These are phyloP conservation scores for Aechmea fasciata DNA, from an alignment of 176 grass and related monocot genomes.

Conservation along the genomic window DNA sequence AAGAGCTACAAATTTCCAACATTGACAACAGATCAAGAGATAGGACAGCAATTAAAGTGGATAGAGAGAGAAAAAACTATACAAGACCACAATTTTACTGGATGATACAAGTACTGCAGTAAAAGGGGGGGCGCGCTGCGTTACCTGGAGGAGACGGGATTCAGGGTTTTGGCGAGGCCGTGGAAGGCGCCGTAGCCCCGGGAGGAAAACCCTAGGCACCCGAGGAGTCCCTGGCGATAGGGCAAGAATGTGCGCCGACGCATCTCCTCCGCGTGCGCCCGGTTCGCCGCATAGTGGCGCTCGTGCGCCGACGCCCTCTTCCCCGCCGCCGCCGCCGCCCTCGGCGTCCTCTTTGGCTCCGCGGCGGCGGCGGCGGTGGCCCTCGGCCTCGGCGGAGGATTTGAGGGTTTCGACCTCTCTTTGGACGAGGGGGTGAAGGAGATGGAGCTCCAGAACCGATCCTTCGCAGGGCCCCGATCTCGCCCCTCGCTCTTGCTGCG, in stretches of 20 bases:
- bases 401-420: conserved; percentile 29
- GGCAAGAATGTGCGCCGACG: conserved; percentile 91
- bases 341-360: conserved; percentile 6
- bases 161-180: conserved; percentile 68
- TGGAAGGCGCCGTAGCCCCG: conserved; percentile 76
- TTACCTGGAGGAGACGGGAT: conserved; percentile 85
- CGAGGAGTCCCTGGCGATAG: conserved; percentile 78
- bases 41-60: neutral
- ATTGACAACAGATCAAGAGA: too few species aligned
- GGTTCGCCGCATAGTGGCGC: conserved; percentile 78
- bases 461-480: conserved; percentile 26
- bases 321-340: neutral
- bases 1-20: too few species aligned
- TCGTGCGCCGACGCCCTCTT: conserved; percentile 62
- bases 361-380: neutral
- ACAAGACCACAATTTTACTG: neutral
- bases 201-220: conserved; percentile 86
- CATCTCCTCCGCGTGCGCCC: conserved; percentile 84
- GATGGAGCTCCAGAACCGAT: conserved; percentile 55
- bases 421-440: conserved; percentile 40
- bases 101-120: neutral
- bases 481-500: conserved; percentile 85
- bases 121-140: neutral
- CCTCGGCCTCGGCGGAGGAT: conserved; percentile 5
- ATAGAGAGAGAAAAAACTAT: neutral